These are phyloP conservation scores for Chlorella sp. DNA, from an alignment of 139 green algal species.

Conservation along the genomic window DNA sequence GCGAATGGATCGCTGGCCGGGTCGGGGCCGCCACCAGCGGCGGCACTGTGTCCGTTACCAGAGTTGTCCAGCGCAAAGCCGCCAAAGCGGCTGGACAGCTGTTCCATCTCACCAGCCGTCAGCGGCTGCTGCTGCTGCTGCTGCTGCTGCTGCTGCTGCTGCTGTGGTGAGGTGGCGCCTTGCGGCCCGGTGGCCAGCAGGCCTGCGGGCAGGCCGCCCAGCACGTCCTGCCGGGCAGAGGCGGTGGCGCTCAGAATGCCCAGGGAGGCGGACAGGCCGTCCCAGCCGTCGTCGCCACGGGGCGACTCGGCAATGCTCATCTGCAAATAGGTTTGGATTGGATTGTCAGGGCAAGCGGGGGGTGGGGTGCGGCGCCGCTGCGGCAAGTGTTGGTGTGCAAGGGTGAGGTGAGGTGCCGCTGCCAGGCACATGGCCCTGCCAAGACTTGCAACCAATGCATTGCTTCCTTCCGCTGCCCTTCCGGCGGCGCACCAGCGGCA, in stretches of 20 bases:
- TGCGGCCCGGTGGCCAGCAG: neutral
- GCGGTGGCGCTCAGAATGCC: neutral
- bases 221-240: neutral
- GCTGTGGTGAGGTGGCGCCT: too few species aligned
- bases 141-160: too few species aligned
- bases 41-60: neutral
- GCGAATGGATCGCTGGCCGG: slow-evolving; percentile 9
- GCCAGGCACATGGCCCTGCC: too few species aligned
- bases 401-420: neutral
- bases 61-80: neutral
- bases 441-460: neutral
- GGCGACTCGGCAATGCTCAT: slow-evolving; percentile 26
- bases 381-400: neutral
- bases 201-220: neutral
- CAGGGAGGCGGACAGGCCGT: neutral
- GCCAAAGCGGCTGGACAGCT: neutral
- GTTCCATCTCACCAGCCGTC: neutral
- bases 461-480: too few species aligned
- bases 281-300: too few species aligned
- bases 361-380: too few species aligned
- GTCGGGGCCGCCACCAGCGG: neutral
- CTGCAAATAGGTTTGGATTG: neutral
- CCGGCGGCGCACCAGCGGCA: neutral
- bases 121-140: neutral
- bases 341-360: too few species aligned